A percentile compares a stretch with the other conserved stretches of the same genome.
phyloP scores from a whole-genome alignment of 306 rosid species.

The Aeschynomene evenia region DNA sequence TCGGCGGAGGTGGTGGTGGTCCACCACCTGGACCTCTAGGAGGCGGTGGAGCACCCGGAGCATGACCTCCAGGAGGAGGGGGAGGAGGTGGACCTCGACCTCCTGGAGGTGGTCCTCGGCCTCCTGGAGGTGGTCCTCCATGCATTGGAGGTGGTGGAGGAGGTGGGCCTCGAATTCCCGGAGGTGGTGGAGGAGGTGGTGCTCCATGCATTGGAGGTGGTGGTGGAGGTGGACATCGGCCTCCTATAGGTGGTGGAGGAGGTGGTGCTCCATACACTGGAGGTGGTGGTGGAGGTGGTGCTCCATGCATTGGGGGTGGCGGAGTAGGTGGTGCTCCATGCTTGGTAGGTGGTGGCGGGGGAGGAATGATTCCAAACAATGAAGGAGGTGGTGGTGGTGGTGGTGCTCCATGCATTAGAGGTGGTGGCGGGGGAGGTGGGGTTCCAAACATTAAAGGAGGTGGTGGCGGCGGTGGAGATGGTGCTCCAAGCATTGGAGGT shows the following conservation, averaged over 20 bases:
- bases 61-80: conserved; percentile 40
- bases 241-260: neutral
- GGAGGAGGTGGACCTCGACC: conserved; percentile 37
- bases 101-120: conserved; percentile 48
- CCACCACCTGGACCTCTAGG: conserved; percentile 61
- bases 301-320: conserved; percentile 31
- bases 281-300: conserved; percentile 39
- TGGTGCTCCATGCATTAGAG: neutral
- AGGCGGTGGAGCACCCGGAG: conserved; percentile 55
- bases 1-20: conserved; percentile 59
- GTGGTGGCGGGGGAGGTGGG: conserved; percentile 36
- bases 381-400: conserved; percentile 23
- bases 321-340: conserved; percentile 24
- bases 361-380: neutral
- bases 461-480: neutral
- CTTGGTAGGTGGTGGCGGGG: conserved; percentile 18
- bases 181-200: conserved; percentile 48
- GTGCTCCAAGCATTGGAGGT: neutral
- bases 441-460: conserved; percentile 11
- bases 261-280: conserved; percentile 5
- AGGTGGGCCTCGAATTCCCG: conserved; percentile 25
- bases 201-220: conserved; percentile 49
- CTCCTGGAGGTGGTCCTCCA: conserved; percentile 4
- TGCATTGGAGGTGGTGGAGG: neutral
- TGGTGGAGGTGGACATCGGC: conserved; percentile 48